Base-by-base conservation (phyloP, 345 rosid species). In the Aurinia saxatilis region DNA sequence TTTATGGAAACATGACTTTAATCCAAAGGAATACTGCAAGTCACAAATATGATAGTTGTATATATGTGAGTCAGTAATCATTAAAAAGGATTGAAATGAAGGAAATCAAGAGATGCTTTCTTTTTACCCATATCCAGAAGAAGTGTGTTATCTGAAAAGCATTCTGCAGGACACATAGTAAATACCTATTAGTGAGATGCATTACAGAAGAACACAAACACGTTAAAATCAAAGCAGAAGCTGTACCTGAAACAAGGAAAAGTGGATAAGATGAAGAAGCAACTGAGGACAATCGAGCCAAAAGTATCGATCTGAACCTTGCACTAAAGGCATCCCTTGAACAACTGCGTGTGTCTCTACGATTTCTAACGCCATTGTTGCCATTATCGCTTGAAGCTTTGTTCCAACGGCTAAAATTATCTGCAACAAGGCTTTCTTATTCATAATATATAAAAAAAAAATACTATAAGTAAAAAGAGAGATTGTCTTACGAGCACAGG, bases 141-240 rank as follows among this genome's bases (percentile, higher is more conserved):
- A 90, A 90, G 63, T 90, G 89, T 23, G 99, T 93, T 73, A 93
- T 90, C 76, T 90, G 97, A 78, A 93, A 90, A 30, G 97, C 99
- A 46, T 87, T 93, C 97, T 93, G 83, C 79, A 80, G 17, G 33
- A 48, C 23, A 52, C 27, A 48, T 21, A 27, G 12, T 5, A 45
- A 25, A 4, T 1, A 46, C 11, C 0, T 0, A 25, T 14, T 39
- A 58, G 6, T 49, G 10, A 54, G 3, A 21, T 11, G 12, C 50
- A 56, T 3, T 10, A 58, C 1, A 39, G 5, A 49, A 55, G 19
- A 45, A 65, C 2, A 29, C 10, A 47, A 5, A 55, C 21, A 31
- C 15, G 13, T 7, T 31, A 4, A 31, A 56, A 50, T 44, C 17
- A 59, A 39, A 27, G 0, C n/a, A 48, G 1, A 35, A 46, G 11